Evolutionary conservation across 2,329 filamentous ascomycete genomes (phyloP).

Genomic region (Leptosphaerulina australis): DNA sequence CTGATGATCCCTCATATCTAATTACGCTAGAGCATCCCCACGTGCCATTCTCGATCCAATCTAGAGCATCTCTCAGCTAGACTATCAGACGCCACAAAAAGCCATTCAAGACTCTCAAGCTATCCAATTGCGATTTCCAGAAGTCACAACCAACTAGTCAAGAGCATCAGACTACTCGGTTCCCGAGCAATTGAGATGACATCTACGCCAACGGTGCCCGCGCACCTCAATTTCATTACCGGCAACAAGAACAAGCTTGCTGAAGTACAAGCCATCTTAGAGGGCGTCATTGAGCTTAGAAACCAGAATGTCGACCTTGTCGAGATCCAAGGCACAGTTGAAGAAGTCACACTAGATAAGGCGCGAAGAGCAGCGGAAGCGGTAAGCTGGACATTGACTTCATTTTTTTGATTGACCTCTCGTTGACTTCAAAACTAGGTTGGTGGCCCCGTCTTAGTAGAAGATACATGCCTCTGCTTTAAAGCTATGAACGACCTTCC

Average conservation of each 20-base stretch:
- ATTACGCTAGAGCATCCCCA: background rate
- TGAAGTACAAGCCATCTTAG: slow-evolving; percentile 87
- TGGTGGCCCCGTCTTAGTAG: slow-evolving; percentile 86
- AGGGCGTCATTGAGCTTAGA: slow-evolving; percentile 70
- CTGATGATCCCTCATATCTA: background rate
- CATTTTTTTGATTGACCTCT: slow-evolving; percentile 1
- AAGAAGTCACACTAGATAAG: slow-evolving; percentile 90
- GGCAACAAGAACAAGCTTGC: slow-evolving; percentile 92
- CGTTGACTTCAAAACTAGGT: slow-evolving; percentile 58
- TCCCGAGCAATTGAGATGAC: slow-evolving; percentile 17
- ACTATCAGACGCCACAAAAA: slow-evolving; percentile 5
- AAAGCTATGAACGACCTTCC: slow-evolving; percentile 88
- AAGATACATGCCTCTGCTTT: slow-evolving; percentile 95
- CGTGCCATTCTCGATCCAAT: slow-evolving; percentile 5
- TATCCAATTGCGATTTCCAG: background rate
- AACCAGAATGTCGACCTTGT: slow-evolving; percentile 79
- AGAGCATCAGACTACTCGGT: background rate
- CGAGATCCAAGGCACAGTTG: slow-evolving; percentile 90
- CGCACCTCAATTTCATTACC: slow-evolving; percentile 87
- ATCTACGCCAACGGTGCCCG: slow-evolving; percentile 37
- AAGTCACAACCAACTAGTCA: background rate
- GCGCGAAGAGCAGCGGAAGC: slow-evolving; percentile 78
- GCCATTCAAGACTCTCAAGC: slow-evolving; percentile 3
- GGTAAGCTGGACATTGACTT: slow-evolving; percentile 56
- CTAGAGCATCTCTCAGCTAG: slow-evolving; percentile 7